Base-by-base conservation (phyloP, 352 stramenopile genomes). In the Pythium utonaiense region DNA sequence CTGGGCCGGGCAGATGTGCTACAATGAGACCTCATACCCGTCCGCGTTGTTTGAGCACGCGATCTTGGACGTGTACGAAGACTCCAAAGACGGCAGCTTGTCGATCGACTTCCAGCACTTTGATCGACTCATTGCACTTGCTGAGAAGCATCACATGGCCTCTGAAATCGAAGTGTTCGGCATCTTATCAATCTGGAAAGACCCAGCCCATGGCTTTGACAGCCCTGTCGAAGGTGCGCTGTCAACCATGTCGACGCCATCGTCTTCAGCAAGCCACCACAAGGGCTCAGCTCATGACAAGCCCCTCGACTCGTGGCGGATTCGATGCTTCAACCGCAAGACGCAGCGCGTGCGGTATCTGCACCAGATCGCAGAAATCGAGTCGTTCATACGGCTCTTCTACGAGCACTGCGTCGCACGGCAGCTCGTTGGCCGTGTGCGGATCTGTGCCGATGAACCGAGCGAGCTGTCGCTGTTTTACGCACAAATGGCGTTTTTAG, bases 151-250 rank as follows among this genome's bases (percentile, higher is more conserved):
- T 56, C 56, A 73, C 57, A 72, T 92, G 64, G 77, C 83, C 62
- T 45, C 74, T 6, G 81, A 91, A 62, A 86, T 92, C 28, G 82
- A 92, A 40, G 69, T 92, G 2, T 92, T 92, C 51, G 83, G 83
- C 3, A 53, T 91, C 36, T 64, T 91, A 1, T 88, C 79, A 3
- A 74, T 91, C 45, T 91, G 81, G 81, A 70, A 70, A 2, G 81
- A 91, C 30, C 57, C 74, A 0, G 72, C 64, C 13, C 69, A 83
- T 50, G 79, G 81, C 21, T 91, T 91, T 53, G 78, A 73, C 47
- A 76, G 69, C 17, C 77, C 78, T 7, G 74, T 83, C 34, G 73
- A 80, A n/a, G 70, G 66, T 17, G 67, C 63, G 0, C 66, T 67
- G 1, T 44, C 36, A n/a, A 44, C 36, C 13, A 21, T 24, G 36